These are phyloP conservation scores for Aspergillus sp. DNA, from an alignment of 2,329 filamentous ascomycete species.

Conservation along the genomic window DNA sequence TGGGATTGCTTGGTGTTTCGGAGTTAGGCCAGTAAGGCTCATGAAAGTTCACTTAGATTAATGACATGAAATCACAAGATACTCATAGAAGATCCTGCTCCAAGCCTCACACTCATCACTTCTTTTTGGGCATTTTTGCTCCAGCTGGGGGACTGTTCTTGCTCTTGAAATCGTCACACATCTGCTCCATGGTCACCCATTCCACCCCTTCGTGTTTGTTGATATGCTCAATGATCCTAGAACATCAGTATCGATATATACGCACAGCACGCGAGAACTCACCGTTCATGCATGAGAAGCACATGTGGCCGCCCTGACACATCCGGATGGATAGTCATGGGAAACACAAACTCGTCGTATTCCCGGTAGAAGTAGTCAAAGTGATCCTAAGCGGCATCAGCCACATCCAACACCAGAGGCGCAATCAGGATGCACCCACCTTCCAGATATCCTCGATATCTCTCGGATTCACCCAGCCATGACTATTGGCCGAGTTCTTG, in stretches of 20 bases:
- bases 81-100: neutral
- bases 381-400: conserved; percentile 48
- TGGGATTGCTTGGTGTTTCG: conserved; percentile 23
- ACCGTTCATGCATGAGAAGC: conserved; percentile 70
- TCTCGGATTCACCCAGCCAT: conserved; percentile 58
- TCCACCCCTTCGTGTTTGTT: conserved; percentile 55
- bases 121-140: conserved; percentile 22
- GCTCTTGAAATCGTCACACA: conserved; percentile 68
- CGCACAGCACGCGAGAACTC: conserved; percentile 15
- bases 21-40: conserved; percentile 10
- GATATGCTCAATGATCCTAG: conserved; percentile 64
- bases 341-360: conserved; percentile 74
- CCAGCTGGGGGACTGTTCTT: conserved; percentile 24
- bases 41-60: neutral
- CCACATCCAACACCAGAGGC: conserved; percentile 41
- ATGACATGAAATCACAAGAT: neutral
- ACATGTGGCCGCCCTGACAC: conserved; percentile 70
- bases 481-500: conserved; percentile 48
- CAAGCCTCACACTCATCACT: neutral
- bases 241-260: neutral
- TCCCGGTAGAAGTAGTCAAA: conserved; percentile 71
- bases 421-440: conserved; percentile 9
- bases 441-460: conserved; percentile 59
- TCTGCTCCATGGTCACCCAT: conserved; percentile 60
- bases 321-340: conserved; percentile 74